Conservation (phyloP, 805 yeast genomes). For the Hanseniaspora hatyaiensis region DNA sequence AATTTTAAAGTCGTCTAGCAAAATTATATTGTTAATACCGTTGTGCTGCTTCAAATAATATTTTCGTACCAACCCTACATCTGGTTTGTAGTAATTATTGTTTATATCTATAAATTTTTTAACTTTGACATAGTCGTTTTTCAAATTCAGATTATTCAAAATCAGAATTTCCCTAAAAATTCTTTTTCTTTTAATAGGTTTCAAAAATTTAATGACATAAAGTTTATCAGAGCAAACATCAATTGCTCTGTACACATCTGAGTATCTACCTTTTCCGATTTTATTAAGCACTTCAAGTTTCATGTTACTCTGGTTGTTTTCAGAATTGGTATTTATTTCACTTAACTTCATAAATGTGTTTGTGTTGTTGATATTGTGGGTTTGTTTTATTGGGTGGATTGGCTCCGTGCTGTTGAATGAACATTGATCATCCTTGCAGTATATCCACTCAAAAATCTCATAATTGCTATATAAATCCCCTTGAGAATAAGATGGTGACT, state of each 20-base stretch:
- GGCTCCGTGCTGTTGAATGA: not conserved
- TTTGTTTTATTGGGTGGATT: not conserved
- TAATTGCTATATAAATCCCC: conserved; percentile 14
- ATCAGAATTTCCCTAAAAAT: conserved; percentile 83
- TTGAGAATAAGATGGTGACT: not conserved
- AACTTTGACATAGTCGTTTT: conserved; percentile 4
- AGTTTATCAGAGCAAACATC: conserved; percentile 50
- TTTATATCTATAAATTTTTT: conserved; percentile 1
- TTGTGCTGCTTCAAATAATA: conserved; percentile 27
- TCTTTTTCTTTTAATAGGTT: conserved; percentile 87
- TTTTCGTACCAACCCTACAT: not conserved
- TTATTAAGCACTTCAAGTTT: conserved; percentile 69
- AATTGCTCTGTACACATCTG: conserved; percentile 86
- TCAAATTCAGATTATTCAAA: conserved; percentile 55
- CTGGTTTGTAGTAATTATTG: conserved; percentile 3
- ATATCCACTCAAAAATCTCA: conserved; percentile 10
- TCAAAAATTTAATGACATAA: conserved; percentile 78
- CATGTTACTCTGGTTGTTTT: not conserved
- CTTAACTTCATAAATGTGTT: conserved; percentile 3
- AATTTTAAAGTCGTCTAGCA: conserved; percentile 29
- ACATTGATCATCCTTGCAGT: conserved; percentile 13
- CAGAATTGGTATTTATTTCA: not conserved
- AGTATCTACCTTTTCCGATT: conserved; percentile 86
- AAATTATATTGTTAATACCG: conserved; percentile 56
- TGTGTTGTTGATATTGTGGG: not conserved